Base-by-base conservation (phyloP, 768 basidiomycete species). In the Collybiopsis luxurians region DNA sequence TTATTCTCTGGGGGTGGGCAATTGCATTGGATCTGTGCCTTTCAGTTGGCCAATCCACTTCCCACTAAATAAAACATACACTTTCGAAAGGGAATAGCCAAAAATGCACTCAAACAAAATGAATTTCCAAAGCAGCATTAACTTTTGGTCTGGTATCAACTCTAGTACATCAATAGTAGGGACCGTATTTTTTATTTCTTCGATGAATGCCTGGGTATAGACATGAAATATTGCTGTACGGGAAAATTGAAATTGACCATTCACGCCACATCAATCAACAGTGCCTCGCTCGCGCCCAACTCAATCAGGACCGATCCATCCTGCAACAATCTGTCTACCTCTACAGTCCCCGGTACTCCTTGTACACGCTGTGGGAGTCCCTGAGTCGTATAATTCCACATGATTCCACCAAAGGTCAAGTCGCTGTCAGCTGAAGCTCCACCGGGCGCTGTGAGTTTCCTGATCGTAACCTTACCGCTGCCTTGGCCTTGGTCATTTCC, bases 301-400 rank as follows among this genome's bases (percentile, higher is more conserved):
- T 42, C 17, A 4, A 53, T 38, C 17, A 28, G 24, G 4, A 43
- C 34, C 23, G 40, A 40, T 15, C 51, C 51, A 23, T 53, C 51
- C 51, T 19, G n/a, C 1, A 15, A 0, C 9, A 31, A 39, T 17
- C 51, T 53, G 13, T 36, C n/a, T 26, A 53, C 51, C 11, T 7
- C 2, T 13, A 27, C 38, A 39, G 19, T 43, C 17, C 51, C 51
- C 17, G 51, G 51, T 6, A 53, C 51, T 15, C 15, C 11, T 38
- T 39, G 11, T 9, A 53, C 40, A 21, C 23, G 23, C 51, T 40
- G 24, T 11, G 51, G 51, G n/a, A 53, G 27, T 17, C 51, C 51
- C 17, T 28, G 38, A 2, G 51, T 53, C 17, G 51, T 53, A 42
- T 15, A 53, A 53, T 53, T 53, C 51, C 51, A 53, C 51, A 53